Base-by-base conservation (phyloP, 257 asterid species). In the Parsonsia alboflavescens region DNA sequence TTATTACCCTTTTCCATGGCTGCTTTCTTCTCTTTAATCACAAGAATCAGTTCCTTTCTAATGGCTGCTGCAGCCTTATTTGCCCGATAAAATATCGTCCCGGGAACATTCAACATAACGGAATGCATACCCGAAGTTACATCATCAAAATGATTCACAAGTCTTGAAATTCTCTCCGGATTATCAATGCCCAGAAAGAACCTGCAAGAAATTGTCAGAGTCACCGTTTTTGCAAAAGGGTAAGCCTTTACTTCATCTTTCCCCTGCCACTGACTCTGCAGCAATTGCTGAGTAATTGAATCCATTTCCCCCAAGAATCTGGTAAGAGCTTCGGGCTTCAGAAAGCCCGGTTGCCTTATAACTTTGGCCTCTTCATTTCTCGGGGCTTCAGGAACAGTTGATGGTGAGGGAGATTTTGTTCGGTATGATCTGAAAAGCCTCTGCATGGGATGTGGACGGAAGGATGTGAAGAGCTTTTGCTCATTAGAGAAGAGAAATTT, bases 401-500 rank as follows among this genome's bases (percentile, higher is more conserved):
- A 13, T 2, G 83, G 63, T 13, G 79, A 52, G 1, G 77, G 54
- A 11, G 75, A 21, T 21, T 80, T 82, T 10, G 81, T 74, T 61
- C 84, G 68, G 84, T 86, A 85, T 7, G 92, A 87, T n/a, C 89
- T 85, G 80, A 90, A 88, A 28, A 90, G 78, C 67, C 74, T 81
- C 7, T 86, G 93, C 85, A 81, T 86, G 10, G 95, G 81, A 72
- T 86, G 89, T 24, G 97, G 91, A 10, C 93, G 91, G 77, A 87
- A 90, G 0, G 79, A 65, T 15, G 88, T 82, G 85, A 90, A 90
- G 76, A 75, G 66, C 42, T 86, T 89, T 21, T 82, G 82, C 49
- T 91, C 97, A 53, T 91, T 91, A 9, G 93, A 71, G 82, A 90
- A 90, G 54, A 90, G 79, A 84, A 90, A 90, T 54, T 89, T 91